Conservation (phyloP, 306 rosid genomes). For the Citrullus amarus region DNA sequence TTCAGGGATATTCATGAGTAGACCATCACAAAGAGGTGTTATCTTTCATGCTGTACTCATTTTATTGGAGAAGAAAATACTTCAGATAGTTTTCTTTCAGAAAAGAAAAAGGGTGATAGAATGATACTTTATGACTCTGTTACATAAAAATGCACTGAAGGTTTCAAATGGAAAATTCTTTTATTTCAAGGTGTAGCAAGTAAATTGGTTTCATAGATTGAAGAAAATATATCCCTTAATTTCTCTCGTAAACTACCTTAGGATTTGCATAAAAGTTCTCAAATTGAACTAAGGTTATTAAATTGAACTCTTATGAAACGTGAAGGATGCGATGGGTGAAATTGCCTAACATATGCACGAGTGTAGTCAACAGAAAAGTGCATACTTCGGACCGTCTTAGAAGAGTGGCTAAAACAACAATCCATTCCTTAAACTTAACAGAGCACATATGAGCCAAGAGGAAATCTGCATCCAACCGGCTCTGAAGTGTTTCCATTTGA, state of each 20-base stretch:
- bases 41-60: neutral
- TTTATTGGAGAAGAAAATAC: neutral
- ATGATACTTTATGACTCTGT: neutral
- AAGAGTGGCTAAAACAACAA: slow-evolving; percentile 90
- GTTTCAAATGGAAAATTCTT: neutral
- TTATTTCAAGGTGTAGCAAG: neutral
- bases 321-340: neutral
- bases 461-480: slow-evolving; percentile 93
- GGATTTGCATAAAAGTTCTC: neutral
- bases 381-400: slow-evolving; percentile 80
- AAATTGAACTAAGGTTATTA: neutral
- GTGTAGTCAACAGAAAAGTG: neutral
- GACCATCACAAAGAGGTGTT: neutral
- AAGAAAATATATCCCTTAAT: neutral
- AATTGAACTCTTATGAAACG: neutral
- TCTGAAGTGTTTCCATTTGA: slow-evolving; percentile 79
- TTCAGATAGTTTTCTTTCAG: neutral
- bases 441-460: slow-evolving; percentile 94
- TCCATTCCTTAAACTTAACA: slow-evolving; percentile 97
- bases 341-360: neutral
- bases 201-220: neutral
- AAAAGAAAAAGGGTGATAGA: neutral
- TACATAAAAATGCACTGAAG: neutral
- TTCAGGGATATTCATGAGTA: neutral
- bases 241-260: neutral